Percentiles rank a stretch among this genome's conserved stretches.
Evolutionary conservation across 352 stramenopile species (phyloP).

Genomic region (Globisporangium canariense): DNA sequence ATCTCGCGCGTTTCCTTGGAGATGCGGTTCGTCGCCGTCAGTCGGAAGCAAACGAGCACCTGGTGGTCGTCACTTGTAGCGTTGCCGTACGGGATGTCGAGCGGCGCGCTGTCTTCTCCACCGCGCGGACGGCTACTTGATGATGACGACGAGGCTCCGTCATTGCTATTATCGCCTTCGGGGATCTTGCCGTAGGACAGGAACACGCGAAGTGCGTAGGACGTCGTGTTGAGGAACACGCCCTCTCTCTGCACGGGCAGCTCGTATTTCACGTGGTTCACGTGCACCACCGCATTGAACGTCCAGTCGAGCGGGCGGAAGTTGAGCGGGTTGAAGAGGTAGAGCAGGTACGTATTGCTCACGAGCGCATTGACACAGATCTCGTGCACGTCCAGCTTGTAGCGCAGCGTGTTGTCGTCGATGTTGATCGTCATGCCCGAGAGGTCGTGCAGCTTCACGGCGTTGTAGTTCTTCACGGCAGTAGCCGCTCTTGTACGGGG

Average conservation of each 20-base stretch:
- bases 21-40: constrained; percentile 76
- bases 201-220: constrained; percentile 69
- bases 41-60: constrained; percentile 51
- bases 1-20: constrained; percentile 60
- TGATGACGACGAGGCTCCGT: constrained; percentile 12
- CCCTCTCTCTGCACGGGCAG: constrained; percentile 71
- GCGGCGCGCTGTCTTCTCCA: constrained; percentile 48
- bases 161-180: constrained; percentile 24
- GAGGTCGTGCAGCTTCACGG: constrained; percentile 74
- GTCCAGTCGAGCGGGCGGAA: constrained; percentile 84
- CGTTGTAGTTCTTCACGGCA: constrained; percentile 23
- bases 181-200: constrained; percentile 81
- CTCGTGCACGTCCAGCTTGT: constrained; percentile 47
- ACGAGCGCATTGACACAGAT: constrained; percentile 79
- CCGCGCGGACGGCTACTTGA: constrained; percentile 30
- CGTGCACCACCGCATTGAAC: constrained; percentile 60
- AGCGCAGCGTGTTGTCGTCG: constrained; percentile 82
- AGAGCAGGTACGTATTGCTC: constrained; percentile 86
- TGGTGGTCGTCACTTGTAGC: neutral
- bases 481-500: neutral
- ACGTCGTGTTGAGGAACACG: constrained; percentile 75
- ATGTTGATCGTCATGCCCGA: constrained; percentile 84
- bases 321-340: constrained; percentile 81
- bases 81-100: constrained; percentile 59
- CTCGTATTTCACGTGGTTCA: constrained; percentile 44